Conservation (phyloP, 176 grass and related monocot genomes). For the Musa beccarii region DNA sequence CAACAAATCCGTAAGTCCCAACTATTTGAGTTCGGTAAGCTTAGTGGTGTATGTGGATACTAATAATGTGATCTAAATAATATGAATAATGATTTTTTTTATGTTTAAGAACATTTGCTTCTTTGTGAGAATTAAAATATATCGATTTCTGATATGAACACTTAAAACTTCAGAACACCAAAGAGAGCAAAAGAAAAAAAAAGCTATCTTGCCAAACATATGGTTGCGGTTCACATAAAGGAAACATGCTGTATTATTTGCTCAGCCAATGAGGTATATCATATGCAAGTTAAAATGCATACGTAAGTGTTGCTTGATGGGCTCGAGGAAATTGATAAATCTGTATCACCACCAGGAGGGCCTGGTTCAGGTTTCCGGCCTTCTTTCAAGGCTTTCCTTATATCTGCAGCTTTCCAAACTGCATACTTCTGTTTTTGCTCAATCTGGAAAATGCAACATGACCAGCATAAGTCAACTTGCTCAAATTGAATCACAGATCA, state of each 20-base stretch:
- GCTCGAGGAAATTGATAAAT: slow-evolving; percentile 27
- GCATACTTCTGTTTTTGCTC: slow-evolving; percentile 98
- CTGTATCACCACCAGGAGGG: slow-evolving; percentile 85
- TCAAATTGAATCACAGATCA: background rate
- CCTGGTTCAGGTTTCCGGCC: slow-evolving; percentile 81
- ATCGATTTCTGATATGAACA: no score
- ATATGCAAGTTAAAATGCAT: slow-evolving; percentile 22
- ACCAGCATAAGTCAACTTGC: background rate
- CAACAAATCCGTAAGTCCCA: no score
- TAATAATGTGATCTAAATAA: no score
- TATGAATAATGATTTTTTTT: no score
- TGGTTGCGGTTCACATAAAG: background rate
- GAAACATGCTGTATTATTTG: background rate
- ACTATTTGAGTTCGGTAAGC: no score
- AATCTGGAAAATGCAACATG: slow-evolving; percentile 37
- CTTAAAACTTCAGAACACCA: no score
- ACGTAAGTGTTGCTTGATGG: slow-evolving; percentile 32
- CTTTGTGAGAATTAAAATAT: no score
- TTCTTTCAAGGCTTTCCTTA: slow-evolving; percentile 98
- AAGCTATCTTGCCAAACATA: background rate
- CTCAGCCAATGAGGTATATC: background rate
- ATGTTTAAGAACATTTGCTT: no score
- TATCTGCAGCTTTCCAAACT: slow-evolving; percentile 96
- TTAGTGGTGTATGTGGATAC: no score
- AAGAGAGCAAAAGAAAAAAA: no score